Evolutionary conservation across 73 alveolate genomes (phyloP).

Genomic region (Tetrahymena elliotti): DNA sequence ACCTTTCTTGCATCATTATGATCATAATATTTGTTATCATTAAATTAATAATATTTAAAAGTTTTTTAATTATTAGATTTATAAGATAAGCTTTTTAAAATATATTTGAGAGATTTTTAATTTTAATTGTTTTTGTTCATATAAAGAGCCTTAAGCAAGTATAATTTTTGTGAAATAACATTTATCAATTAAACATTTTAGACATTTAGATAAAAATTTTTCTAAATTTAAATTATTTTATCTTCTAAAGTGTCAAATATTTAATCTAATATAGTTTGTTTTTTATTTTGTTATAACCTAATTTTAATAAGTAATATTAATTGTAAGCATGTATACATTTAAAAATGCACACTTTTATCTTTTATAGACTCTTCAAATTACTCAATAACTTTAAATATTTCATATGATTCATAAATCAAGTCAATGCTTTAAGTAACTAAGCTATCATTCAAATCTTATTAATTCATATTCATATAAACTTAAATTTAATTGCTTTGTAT

Average conservation of each 20-base stretch:
- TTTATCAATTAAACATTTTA: background rate
- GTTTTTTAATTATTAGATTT: background rate
- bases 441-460: background rate
- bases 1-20: background rate
- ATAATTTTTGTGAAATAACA: background rate
- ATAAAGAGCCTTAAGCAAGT: background rate
- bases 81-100: background rate
- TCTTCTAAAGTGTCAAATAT: no score
- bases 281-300: background rate
- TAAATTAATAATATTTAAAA: background rate
- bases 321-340: background rate
- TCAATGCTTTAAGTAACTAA: background rate
- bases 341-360: background rate
- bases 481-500: no score
- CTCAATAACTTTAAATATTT: background rate
- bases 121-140: background rate
- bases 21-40: background rate
- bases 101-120: background rate
- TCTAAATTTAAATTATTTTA: background rate
- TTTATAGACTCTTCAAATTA: background rate
- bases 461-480: background rate
- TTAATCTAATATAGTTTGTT: background rate
- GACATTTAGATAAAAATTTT: background rate
- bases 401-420: background rate
- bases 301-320: background rate